These are phyloP conservation scores for Camelina neglecta DNA, from an alignment of 345 rosid genomes.

Conservation along the genomic window DNA sequence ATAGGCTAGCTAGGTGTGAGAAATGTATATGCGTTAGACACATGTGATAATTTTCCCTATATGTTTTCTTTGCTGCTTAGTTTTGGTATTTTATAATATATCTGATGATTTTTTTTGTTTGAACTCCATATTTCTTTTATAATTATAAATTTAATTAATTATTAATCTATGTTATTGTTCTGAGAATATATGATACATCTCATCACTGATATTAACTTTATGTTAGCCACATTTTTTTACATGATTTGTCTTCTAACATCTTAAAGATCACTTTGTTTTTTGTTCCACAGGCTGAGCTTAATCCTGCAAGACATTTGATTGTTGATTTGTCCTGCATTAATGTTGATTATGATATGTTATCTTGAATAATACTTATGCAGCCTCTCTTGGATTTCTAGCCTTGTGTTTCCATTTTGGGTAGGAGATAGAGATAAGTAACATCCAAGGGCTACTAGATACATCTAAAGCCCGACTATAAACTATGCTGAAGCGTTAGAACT, in stretches of 20 bases:
- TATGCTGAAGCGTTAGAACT: too few relatives aligned
- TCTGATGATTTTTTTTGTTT: not conserved
- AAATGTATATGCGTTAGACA: not conserved
- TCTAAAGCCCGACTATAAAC: too few relatives aligned
- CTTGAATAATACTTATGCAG: too few relatives aligned
- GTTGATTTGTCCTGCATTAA: conserved; percentile 59
- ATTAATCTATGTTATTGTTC: too few relatives aligned
- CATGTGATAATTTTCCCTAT: not conserved
- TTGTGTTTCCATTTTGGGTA: too few relatives aligned
- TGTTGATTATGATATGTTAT: too few relatives aligned
- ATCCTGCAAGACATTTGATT: conserved; percentile 57
- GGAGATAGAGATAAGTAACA: too few relatives aligned
- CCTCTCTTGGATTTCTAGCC: too few relatives aligned
- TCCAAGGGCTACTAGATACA: too few relatives aligned
- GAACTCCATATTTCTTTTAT: not conserved
- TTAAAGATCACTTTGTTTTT: conserved; percentile 3
- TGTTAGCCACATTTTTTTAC: not conserved
- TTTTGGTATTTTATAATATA: not conserved
- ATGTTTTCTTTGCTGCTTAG: not conserved
- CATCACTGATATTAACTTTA: not conserved
- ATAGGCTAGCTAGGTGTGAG: not conserved
- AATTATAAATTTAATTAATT: not conserved
- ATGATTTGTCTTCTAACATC: not conserved
- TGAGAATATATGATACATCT: not conserved
- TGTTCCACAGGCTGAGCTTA: conserved; percentile 52